phyloP scores from a whole-genome alignment of 31 red algal genomes.

The Odonthalia washingtoniensis region DNA sequence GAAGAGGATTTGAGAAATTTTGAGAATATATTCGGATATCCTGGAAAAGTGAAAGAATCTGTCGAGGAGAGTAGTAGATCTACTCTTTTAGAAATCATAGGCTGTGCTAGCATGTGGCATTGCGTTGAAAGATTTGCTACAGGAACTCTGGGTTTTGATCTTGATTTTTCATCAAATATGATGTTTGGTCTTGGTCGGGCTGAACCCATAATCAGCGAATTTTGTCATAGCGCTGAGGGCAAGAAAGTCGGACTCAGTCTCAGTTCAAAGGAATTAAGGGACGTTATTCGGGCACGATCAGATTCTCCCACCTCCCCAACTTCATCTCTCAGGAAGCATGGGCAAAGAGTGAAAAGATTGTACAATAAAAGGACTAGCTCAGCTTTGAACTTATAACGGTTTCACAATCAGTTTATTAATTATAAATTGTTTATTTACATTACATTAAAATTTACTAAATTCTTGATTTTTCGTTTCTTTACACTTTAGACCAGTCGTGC shows the following conservation, averaged over 20 bases:
- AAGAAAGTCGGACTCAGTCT: slow-evolving; percentile 69
- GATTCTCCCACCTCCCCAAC: slow-evolving; percentile 60
- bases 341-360: slow-evolving; percentile 47
- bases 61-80: slow-evolving; percentile 21
- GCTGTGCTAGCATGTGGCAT: slow-evolving; percentile 73
- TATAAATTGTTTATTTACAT: too few relatives aligned
- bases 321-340: slow-evolving; percentile 45
- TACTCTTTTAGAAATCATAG: slow-evolving; percentile 69
- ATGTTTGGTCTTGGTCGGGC: slow-evolving; percentile 60
- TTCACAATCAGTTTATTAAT: too few relatives aligned
- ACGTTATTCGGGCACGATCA: slow-evolving; percentile 47
- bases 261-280: slow-evolving; percentile 23
- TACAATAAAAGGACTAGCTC: slow-evolving; percentile 71
- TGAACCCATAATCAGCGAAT: slow-evolving; percentile 63
- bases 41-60: background rate
- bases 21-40: slow-evolving; percentile 41
- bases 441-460: too few relatives aligned
- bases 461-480: too few relatives aligned
- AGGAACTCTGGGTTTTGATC: slow-evolving; percentile 67
- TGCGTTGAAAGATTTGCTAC: slow-evolving; percentile 65
- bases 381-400: too few relatives aligned
- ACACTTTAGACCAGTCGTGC: too few relatives aligned
- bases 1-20: slow-evolving; percentile 37
- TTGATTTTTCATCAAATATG: slow-evolving; percentile 76
- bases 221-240: slow-evolving; percentile 56